Evolutionary conservation across 2,329 filamentous ascomycete genomes (phyloP).

Genomic region (Saccharata proteae): DNA sequence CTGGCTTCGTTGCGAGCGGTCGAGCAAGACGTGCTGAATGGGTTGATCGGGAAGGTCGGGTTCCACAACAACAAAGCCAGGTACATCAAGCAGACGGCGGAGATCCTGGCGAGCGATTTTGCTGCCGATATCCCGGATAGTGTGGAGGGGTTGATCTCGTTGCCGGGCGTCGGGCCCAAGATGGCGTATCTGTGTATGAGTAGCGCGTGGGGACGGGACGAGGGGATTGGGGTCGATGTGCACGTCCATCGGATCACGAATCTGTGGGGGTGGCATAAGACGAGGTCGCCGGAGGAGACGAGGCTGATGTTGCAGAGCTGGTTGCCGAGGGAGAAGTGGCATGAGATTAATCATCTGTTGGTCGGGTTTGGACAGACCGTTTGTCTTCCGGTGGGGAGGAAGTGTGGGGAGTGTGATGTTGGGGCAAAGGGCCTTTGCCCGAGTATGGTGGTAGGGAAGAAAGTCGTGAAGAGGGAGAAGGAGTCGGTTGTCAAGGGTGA

Average conservation of each 20-base stretch:
- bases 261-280: constrained; percentile 83
- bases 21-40: constrained; percentile 52
- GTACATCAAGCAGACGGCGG: constrained; percentile 63
- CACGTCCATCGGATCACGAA: constrained; percentile 94
- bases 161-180: constrained; percentile 86
- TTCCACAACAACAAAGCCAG: constrained; percentile 94
- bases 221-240: constrained; percentile 86
- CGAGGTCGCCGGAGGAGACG: constrained; percentile 71
- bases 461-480: constrained; percentile 36
- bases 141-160: constrained; percentile 58
- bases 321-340: constrained; percentile 77
- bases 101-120: constrained; percentile 59
- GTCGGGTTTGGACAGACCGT: constrained; percentile 82
- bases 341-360: constrained; percentile 81
- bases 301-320: constrained; percentile 63
- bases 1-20: constrained; percentile 67
- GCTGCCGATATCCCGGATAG: constrained; percentile 68
- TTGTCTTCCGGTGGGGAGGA: constrained; percentile 66
- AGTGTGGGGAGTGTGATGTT: constrained; percentile 77
- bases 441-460: constrained; percentile 30
- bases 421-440: constrained; percentile 64
- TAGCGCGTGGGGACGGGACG: constrained; percentile 55
- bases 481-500: constrained; percentile 24
- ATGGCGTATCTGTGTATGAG: constrained; percentile 87
- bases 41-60: constrained; percentile 70